These are phyloP conservation scores for Allantophomopsis lycopodina DNA, from an alignment of 2,329 filamentous ascomycete genomes.

Conservation along the genomic window DNA sequence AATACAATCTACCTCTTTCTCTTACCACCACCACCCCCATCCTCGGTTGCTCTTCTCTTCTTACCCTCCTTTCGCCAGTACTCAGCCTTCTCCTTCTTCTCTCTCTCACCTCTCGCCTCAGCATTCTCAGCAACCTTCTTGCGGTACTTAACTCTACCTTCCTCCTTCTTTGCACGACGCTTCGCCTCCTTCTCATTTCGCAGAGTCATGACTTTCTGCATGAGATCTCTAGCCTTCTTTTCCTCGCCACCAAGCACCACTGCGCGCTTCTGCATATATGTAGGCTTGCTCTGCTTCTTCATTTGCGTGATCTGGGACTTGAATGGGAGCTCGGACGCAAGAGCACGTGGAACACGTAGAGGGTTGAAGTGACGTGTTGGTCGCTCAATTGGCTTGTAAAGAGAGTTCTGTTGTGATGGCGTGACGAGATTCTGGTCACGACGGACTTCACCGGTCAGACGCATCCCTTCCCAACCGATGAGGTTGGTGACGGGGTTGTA, in stretches of 20 bases:
- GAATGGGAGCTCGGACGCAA: conserved; percentile 79
- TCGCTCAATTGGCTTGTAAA: conserved; percentile 61
- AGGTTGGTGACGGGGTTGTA: conserved; percentile 95
- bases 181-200: conserved; percentile 84
- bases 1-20: conserved; percentile 4
- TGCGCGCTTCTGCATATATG: conserved; percentile 90
- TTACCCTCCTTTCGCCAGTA: conserved; percentile 88
- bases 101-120: conserved; percentile 74
- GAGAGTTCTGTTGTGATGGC: conserved; percentile 69
- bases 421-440: conserved; percentile 61
- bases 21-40: conserved; percentile 28
- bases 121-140: conserved; percentile 70
- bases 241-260: conserved; percentile 81
- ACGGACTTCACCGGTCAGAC: conserved; percentile 83
- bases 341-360: conserved; percentile 56
- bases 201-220: conserved; percentile 87
- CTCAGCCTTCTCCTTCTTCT: conserved; percentile 85
- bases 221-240: conserved; percentile 72
- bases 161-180: conserved; percentile 74
- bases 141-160: conserved; percentile 65
- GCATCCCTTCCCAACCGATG: conserved; percentile 84
- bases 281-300: conserved; percentile 65
- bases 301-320: conserved; percentile 79
- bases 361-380: conserved; percentile 64
- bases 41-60: conserved; percentile 48